Base-by-base conservation (phyloP, 768 basidiomycete species). In the Pleurotus ostreatus region DNA sequence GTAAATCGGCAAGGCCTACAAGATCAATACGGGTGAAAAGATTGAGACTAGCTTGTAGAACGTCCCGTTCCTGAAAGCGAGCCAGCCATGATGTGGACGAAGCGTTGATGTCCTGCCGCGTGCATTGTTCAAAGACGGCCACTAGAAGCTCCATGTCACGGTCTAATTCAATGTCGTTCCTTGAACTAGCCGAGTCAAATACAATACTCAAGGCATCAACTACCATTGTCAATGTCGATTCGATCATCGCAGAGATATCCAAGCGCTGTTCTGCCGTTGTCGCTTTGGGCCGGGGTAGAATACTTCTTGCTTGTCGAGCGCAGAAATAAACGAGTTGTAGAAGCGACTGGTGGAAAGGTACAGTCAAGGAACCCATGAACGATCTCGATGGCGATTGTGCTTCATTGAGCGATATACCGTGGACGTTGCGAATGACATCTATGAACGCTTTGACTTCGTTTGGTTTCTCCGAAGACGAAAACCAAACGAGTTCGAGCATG, bases 261-360 rank as follows among this genome's bases (percentile, higher is more conserved):
- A 90, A 65, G 13, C 86, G 80, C 56, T 86, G 85, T 34, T 85
- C 83, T 0, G 85, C 80, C 34, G 77, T 81, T 20, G 86, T 65
- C 0, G 72, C 63, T 57, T 84, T 85, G 2, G 79, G 69, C 1
- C 80, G 71, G 16, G 70, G 71, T 3, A 74, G 65, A 34, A 88
- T 61, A 51, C 72, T 76, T 44, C 86, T 76, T 48, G 81, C 78
- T 56, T 89, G 85, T 43, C 81, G 82, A 12, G 83, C 70, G 58
- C 85, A 89, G 72, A 89, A 92, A 70, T 88, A 94, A 46, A 90
- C 70, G 56, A 92, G 82, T 62, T 93, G 88, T 23, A 98, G 75
- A 52, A 95, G 79, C 0, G 81, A 79, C 44, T 83, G 84, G 66
- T 98, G 94, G 75, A 94, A 93, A 0, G 86, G 82, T 15, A 81